phyloP scores from a whole-genome alignment of 192 early-diverging fungal species.

The Backusella tarrabulga region DNA sequence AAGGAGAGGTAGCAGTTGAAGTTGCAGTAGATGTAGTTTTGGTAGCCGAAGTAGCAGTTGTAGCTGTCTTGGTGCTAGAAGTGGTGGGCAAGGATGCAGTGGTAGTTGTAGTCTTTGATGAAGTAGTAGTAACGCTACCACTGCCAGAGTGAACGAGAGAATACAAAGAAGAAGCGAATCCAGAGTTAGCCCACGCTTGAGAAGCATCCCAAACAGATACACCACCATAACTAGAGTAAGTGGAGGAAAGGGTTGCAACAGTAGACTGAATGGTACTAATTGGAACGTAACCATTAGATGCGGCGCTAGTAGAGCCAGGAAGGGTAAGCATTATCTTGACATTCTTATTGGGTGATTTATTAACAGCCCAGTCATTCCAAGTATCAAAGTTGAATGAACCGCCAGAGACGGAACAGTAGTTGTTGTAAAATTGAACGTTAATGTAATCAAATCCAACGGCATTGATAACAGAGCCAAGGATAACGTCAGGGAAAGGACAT shows the following conservation, averaged over 20 bases:
- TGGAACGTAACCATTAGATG: conserved; percentile 56
- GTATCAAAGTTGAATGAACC: conserved; percentile 70
- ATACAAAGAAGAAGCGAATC: conserved; percentile 26
- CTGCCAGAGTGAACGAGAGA: conserved; percentile 9
- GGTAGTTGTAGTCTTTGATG: background rate
- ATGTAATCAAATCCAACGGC: conserved; percentile 65
- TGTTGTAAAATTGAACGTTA: conserved; percentile 82
- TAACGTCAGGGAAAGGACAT: conserved; percentile 75
- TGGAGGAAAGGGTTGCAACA: conserved; percentile 33
- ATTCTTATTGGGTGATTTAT: conserved; percentile 57
- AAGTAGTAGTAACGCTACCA: background rate
- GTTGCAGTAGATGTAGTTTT: background rate
- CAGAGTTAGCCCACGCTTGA: conserved; percentile 53
- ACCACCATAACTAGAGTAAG: conserved; percentile 65
- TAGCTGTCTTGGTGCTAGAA: background rate
- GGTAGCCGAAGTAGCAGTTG: background rate
- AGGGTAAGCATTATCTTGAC: conserved; percentile 66
- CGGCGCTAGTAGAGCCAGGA: conserved; percentile 63
- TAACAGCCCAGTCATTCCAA: conserved; percentile 69
- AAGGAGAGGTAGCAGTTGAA: background rate
- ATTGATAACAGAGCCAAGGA: conserved; percentile 56
- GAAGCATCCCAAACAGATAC: conserved; percentile 78
- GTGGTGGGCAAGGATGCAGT: background rate
- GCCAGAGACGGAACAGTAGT: conserved; percentile 60
- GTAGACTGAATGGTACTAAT: conserved; percentile 52